Evolutionary conservation across 106 monocot genomes (phyloP), one percentile per base, ranked within the genome.

Genomic region (Dioscorea zingiberensis): DNA sequence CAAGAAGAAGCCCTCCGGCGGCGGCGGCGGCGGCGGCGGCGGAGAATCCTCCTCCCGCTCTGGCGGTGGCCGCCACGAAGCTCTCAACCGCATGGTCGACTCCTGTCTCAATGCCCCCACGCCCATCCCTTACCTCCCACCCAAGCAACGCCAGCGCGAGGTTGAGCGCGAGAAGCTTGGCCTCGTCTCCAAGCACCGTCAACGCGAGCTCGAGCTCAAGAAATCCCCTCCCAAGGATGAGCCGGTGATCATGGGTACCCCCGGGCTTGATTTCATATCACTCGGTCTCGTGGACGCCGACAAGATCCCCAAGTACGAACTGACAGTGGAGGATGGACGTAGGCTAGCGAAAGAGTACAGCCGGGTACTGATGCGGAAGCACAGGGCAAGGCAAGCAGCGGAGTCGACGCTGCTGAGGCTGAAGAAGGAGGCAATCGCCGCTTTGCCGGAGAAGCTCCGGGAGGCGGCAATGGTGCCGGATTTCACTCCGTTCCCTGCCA

Each of bases 391-490:
- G 69, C 93, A 89, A 74, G 80, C 70, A 14, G 84, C 80, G 22
- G 93, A 99, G 78, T 64, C 80, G 14, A 62, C 59, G 5, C 54
- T 93, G 58, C 66, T 99, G 44, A 65, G 64, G 54, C 68, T 99
- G 60, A 99, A 89, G 81, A 89, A 84, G 86, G 93, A 82, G 71
- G 98, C 98, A 2, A 84, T 99, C 14, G 84, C 68, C 18, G 98
- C 93, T 6, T 68, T 99, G 71, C 98, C 98, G 10, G 87, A 99
- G 61, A 30, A 78, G 28, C 74, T 99, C 27, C 74, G 69, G 49
- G 79, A 27, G n/a, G 84, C 84, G 19, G 98, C 98, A 3, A 8
- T 87, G 71, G 82, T 84, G 55, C 86, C 93, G 29, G 89, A 89
- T 49, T n/a, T 82, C 13, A 75, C 82, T 15, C 89, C 85, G 7